Percentiles rank a stretch among this genome's conserved stretches.
Conservation (phyloP, 2,329 filamentous ascomycete genomes). For the Ophiostoma ulmi region DNA sequence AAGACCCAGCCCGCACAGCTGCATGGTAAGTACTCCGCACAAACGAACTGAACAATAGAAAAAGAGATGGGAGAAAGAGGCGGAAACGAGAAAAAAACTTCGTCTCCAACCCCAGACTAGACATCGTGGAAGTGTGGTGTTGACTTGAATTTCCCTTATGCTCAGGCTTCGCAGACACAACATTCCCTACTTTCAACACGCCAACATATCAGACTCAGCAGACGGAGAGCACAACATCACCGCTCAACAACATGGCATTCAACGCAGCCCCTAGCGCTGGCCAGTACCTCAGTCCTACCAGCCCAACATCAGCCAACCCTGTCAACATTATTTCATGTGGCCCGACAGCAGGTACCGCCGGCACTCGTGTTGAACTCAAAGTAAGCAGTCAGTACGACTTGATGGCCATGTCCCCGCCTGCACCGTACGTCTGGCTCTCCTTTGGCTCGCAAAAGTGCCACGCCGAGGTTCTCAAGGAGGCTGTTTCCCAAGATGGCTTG, state of each 20-base stretch:
- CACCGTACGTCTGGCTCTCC: constrained; percentile 58
- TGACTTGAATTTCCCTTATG: constrained; percentile 12
- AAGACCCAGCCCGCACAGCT: constrained; percentile 71
- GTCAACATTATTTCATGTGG: constrained; percentile 58
- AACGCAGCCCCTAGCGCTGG: constrained; percentile 58
- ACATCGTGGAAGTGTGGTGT: constrained; percentile 6
- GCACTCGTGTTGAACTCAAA: constrained; percentile 67
- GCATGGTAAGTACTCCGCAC: constrained; percentile 61
- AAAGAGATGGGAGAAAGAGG: not conserved
- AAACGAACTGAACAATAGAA: not conserved
- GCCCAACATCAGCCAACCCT: constrained; percentile 31
- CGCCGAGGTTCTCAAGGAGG: constrained; percentile 56
- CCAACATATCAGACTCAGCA: constrained; percentile 45
- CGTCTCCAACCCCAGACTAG: not conserved
- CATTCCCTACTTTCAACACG: constrained; percentile 49
- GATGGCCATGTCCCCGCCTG: constrained; percentile 49
- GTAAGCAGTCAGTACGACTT: constrained; percentile 73
- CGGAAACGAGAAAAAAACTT: constrained; percentile 16
- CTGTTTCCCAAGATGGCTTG: constrained; percentile 49
- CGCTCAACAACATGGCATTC: constrained; percentile 53
- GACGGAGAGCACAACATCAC: constrained; percentile 46
- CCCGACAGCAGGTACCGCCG: constrained; percentile 62
- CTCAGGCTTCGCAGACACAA: constrained; percentile 41
- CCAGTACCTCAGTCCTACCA: constrained; percentile 51
- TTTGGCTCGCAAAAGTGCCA: constrained; percentile 75